These are phyloP conservation scores for Thecaphora frezii DNA, from an alignment of 1,284 basidiomycete genomes.

Conservation along the genomic window DNA sequence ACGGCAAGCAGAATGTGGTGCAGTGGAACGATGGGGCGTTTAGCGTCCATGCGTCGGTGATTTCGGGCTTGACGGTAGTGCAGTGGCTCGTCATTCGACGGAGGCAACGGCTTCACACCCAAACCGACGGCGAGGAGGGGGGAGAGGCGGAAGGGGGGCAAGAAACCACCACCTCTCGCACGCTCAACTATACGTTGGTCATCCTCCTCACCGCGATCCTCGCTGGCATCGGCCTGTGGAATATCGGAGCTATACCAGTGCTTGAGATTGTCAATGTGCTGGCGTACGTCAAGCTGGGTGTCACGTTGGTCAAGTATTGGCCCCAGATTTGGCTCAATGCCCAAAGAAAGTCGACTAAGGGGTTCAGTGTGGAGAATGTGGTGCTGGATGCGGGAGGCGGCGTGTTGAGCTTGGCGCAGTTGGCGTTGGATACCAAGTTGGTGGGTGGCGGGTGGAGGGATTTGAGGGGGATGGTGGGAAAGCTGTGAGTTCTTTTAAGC, in stretches of 20 bases:
- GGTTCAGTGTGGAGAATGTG: constrained; percentile 60
- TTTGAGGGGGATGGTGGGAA: constrained; percentile 54
- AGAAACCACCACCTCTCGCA: constrained; percentile 4
- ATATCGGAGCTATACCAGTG: constrained; percentile 11
- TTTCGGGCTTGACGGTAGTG: constrained; percentile 10
- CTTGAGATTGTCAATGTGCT: constrained; percentile 42
- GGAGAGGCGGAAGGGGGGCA: constrained; percentile 1
- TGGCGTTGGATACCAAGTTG: constrained; percentile 48
- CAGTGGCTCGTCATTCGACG: constrained; percentile 5
- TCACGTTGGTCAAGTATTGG: constrained; percentile 58
- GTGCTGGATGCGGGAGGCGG: constrained; percentile 60
- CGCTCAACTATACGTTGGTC: constrained; percentile 10
- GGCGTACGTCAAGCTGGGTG: constrained; percentile 59
- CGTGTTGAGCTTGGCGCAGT: constrained; percentile 48
- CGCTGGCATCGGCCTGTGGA: constrained; percentile 10
- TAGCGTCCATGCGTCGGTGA: constrained; percentile 32
- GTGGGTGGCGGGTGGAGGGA: constrained; percentile 49
- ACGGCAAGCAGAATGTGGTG: constrained; percentile 34
- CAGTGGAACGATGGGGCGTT: constrained; percentile 44
- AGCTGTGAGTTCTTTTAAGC: constrained; percentile 42
- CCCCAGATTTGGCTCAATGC: constrained; percentile 58
- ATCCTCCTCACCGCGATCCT: constrained; percentile 4
- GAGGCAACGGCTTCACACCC: no score
- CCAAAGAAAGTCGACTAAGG: constrained; percentile 55
- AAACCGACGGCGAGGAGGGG: not conserved